Evolutionary conservation across 1,139 yeast genomes (phyloP).

Genomic region (Pichia sp.): DNA sequence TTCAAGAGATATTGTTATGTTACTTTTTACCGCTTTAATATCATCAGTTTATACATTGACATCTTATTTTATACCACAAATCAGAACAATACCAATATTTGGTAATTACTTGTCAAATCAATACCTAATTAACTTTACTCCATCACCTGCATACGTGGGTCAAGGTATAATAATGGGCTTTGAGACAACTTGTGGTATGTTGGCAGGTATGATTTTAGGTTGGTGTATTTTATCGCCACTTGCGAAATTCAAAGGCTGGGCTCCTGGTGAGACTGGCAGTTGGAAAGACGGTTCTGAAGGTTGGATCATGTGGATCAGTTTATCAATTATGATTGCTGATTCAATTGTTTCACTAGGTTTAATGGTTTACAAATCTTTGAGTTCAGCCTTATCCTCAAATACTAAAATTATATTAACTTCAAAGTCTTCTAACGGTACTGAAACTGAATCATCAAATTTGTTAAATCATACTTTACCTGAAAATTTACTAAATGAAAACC

Average conservation of each 20-base stretch:
- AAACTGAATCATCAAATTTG: slow-evolving; percentile 2
- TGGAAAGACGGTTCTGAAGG: slow-evolving; percentile 96
- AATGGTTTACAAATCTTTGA: slow-evolving; percentile 43
- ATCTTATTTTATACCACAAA: slow-evolving; percentile 66
- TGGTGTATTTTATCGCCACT: slow-evolving; percentile 89
- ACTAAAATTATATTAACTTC: not conserved
- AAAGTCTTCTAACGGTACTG: not conserved
- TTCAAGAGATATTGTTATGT: slow-evolving; percentile 49
- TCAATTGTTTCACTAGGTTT: slow-evolving; percentile 75
- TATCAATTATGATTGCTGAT: slow-evolving; percentile 91
- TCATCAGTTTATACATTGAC: slow-evolving; percentile 69
- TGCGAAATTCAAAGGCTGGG: slow-evolving; percentile 70
- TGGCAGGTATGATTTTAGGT: slow-evolving; percentile 81
- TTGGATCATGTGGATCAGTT: slow-evolving; percentile 92
- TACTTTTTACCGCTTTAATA: slow-evolving; percentile 53
- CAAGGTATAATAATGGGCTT: slow-evolving; percentile 98
- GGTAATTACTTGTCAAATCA: slow-evolving; percentile 56
- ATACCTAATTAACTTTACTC: slow-evolving; percentile 87
- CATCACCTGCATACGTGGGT: slow-evolving; percentile 95
- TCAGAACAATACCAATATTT: slow-evolving; percentile 67
- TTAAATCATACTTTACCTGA: not conserved
- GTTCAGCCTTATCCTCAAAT: not conserved
- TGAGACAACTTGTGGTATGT: slow-evolving; percentile 86
- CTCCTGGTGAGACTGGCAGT: slow-evolving; percentile 82
- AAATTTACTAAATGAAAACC: not conserved